Evolutionary conservation across 2,329 filamentous ascomycete genomes (phyloP).

Genomic region (Aureobasidium leucospermi): DNA sequence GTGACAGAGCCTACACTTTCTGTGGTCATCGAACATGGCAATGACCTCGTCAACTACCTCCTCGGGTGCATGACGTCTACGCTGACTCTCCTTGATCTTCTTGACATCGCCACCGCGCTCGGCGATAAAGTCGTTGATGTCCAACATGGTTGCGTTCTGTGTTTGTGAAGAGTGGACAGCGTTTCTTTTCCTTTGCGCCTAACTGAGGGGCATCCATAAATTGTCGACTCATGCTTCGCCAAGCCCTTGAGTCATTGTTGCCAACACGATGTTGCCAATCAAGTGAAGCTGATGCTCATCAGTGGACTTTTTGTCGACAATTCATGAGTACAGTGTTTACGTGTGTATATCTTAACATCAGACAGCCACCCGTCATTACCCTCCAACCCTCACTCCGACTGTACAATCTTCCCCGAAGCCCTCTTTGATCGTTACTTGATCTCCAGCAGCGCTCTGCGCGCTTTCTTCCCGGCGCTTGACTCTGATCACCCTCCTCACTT

Average conservation of each 20-base stretch:
- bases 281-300: too few species aligned
- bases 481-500: background rate
- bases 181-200: background rate
- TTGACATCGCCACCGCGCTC: conserved; percentile 89
- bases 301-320: too few species aligned
- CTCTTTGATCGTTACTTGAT: too few species aligned
- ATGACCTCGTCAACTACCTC: conserved; percentile 89
- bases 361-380: too few species aligned
- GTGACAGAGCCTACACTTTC: conserved; percentile 49
- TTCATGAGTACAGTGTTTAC: too few species aligned
- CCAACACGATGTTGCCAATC: background rate
- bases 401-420: too few species aligned
- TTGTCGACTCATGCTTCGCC: background rate
- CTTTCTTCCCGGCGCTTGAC: background rate
- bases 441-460: background rate
- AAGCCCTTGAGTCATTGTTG: background rate
- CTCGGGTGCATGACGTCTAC: conserved; percentile 69
- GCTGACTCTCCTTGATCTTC: conserved; percentile 85
- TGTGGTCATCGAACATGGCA: conserved; percentile 75
- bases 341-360: too few species aligned
- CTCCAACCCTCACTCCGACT: too few species aligned
- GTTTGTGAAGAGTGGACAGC: background rate
- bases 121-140: conserved; percentile 48
- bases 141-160: conserved; percentile 27
- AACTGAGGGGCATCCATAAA: background rate